Conservation (phyloP, 371 early-diverging fungal species). For the Circinella umbellata region DNA sequence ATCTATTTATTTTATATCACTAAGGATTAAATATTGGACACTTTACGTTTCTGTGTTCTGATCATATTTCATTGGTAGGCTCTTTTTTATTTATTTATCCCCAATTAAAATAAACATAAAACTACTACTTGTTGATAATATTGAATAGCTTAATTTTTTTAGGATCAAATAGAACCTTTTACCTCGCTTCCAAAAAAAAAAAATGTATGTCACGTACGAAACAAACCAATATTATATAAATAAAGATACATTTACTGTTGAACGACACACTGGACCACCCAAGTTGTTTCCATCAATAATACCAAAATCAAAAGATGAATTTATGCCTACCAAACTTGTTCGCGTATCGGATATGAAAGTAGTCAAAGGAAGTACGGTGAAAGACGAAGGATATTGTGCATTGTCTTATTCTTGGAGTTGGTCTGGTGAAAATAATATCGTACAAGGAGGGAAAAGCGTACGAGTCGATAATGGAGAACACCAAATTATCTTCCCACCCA, state of each 20-base stretch:
- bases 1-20: no score
- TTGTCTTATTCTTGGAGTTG: not conserved
- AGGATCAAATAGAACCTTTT: no score
- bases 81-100: no score
- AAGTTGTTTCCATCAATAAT: not conserved
- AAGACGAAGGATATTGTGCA: not conserved
- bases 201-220: not conserved
- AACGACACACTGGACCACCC: not conserved
- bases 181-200: not conserved
- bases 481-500: not conserved
- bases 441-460: not conserved
- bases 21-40: no score
- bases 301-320: not conserved
- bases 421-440: not conserved
- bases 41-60: no score
- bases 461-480: not conserved
- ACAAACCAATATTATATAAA: not conserved
- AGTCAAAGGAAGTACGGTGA: not conserved
- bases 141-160: no score
- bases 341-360: constrained; percentile 2
- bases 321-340: not conserved
- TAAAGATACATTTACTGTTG: not conserved
- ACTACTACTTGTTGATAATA: no score
- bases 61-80: no score
- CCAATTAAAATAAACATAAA: no score